Evolutionary conservation across 805 yeast species (phyloP).

Genomic region (Saccharomycopsis sp.): DNA sequence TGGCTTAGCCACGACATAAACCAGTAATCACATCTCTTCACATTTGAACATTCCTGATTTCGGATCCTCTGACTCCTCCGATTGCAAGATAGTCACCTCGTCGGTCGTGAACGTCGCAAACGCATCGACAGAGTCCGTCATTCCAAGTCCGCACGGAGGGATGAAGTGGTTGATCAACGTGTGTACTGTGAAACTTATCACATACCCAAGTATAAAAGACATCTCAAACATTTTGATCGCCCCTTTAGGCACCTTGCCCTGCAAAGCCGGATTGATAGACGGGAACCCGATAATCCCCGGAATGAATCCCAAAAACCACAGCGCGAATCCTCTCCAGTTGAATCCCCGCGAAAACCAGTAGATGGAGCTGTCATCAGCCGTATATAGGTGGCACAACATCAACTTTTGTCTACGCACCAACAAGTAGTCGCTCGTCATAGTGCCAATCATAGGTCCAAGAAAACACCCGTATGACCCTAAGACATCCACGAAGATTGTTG

Average conservation of each 20-base stretch:
- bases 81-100: not conserved
- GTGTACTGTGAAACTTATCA: not conserved
- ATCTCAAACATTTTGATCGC: not conserved
- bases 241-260: not conserved
- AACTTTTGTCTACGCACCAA: not conserved
- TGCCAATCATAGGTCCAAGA: conserved; percentile 18
- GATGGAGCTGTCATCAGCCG: not conserved
- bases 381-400: not conserved
- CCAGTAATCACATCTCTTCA: too few relatives aligned
- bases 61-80: not conserved
- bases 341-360: not conserved
- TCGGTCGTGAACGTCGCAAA: not conserved
- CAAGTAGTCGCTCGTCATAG: not conserved
- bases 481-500: conserved; percentile 24
- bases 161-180: not conserved
- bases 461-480: conserved; percentile 30
- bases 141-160: not conserved
- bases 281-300: not conserved
- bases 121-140: not conserved
- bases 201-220: not conserved
- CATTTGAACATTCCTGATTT: not conserved
- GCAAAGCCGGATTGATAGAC: not conserved
- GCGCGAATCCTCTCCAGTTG: not conserved
- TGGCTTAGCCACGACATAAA: too few relatives aligned
- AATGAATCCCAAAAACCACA: not conserved